Percentiles rank a stretch among this genome's conserved stretches.
These are phyloP conservation scores for Daedaleopsis sinensis DNA, from an alignment of 768 basidiomycete genomes.

Conservation along the genomic window DNA sequence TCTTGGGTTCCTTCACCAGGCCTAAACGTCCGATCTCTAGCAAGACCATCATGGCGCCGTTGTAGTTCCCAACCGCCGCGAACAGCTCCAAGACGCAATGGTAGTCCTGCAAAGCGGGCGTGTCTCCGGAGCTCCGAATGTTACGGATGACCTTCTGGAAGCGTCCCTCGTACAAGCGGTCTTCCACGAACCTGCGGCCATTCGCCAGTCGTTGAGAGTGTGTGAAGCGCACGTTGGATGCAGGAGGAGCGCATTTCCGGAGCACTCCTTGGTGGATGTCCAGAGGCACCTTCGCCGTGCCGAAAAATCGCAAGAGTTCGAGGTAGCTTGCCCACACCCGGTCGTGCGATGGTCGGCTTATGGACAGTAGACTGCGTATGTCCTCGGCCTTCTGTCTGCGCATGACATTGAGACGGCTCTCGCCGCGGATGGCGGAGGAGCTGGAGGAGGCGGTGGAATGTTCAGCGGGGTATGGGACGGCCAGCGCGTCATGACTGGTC, in stretches of 20 bases:
- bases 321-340: constrained; percentile 64
- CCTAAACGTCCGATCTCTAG: constrained; percentile 53
- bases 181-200: constrained; percentile 23
- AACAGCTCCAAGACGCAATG: constrained; percentile 77
- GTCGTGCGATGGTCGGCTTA: constrained; percentile 3
- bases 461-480: constrained; percentile 1
- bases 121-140: constrained; percentile 57
- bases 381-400: constrained; percentile 1
- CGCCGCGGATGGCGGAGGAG: not conserved
- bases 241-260: constrained; percentile 60
- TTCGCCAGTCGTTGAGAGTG: constrained; percentile 45
- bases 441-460: constrained; percentile 7
- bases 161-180: constrained; percentile 66
- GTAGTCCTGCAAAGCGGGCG: constrained; percentile 62
- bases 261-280: constrained; percentile 72
- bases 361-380: not conserved
- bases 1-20: constrained; percentile 51
- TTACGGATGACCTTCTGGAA: constrained; percentile 70
- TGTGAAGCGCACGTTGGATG: constrained; percentile 46
- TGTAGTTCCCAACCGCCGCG: constrained; percentile 71
- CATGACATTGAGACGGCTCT: constrained; percentile 5
- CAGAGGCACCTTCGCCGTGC: constrained; percentile 55
- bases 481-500: constrained; percentile 9
- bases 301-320: constrained; percentile 53
- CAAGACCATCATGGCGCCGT: constrained; percentile 62